Base-by-base conservation (phyloP, 805 yeast genomes). In the Monosporozyma solicola region DNA sequence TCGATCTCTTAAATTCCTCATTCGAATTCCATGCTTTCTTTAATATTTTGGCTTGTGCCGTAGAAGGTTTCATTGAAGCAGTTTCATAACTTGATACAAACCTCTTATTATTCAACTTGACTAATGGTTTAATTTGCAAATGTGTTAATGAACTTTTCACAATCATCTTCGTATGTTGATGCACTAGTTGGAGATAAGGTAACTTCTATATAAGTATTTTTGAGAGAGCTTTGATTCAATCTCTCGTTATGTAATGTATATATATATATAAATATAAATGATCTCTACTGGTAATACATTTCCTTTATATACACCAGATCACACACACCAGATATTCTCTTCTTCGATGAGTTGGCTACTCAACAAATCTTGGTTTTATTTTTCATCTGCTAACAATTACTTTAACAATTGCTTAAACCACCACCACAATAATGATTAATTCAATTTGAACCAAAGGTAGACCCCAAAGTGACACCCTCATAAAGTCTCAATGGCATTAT, bases 11-110 rank as follows among this genome's bases (percentile, higher is more conserved):
- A 20, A 39, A 13, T 20, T 48, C 32, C 8, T 39, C 46, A 22
- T 25, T 48, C n/a, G 41, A 39, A 39, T 20, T 48, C 51, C 51
- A 48, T 13, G 25, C 35, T n/a, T 29, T 48, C 46, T 48, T 48
- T 8, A 48, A 31, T 10, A 48, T 48, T 13, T 29, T 48, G 20
- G 51, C 20, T 20, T 39, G 51, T 7, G 39, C 27, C 6, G 46
- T 20, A 8, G 46, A 2, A 24, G 46, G 31, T 7, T 24, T 43
- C 8, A 41, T 11, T 20, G 27, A 5, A 9, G 27, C 27, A 20
- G 44, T 15, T 35, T 35, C 39, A 35, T 35, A 35, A n/a, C 39
- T 35, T 11, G 39, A 15, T n/a, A 35, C n/a, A 15, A 35, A 35
- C n/a, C 39, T 35, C 15, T 35, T 35, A 13, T 35, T 16, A 5